Base-by-base conservation (phyloP, 768 basidiomycete species). In the Mycena chlorophos region DNA sequence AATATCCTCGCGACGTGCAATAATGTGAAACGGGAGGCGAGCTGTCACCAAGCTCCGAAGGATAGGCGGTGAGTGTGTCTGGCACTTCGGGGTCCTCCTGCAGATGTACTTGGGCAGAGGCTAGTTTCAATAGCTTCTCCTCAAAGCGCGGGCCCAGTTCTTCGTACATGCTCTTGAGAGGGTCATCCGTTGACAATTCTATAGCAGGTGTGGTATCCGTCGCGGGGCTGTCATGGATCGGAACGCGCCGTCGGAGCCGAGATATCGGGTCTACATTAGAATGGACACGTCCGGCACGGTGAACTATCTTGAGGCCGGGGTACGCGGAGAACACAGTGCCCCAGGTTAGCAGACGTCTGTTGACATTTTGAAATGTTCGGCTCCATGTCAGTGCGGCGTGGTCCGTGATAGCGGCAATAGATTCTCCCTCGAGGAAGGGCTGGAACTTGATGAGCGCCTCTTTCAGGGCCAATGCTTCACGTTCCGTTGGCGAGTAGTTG, bases 191-290 rank as follows among this genome's bases (percentile, higher is more conserved):
- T 1, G 19, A 38, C 2, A 62, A 12, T 14, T 54, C 14, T 12
- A 63, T 37, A 1, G 46, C 19, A 0, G 25, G 31, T 23, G 48
- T 40, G 0, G 39, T 22, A 38, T 62, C 56, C 5, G 25, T 47
- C 12, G 30, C 12, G 17, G 70, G 69, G 20, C 65, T 57, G 5
- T 54, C 20, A 17, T 66, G 50, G 5, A 22, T 16, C 5, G 68
- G 71, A 0, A 67, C 40, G 1, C 54, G 49, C 38, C 69, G 39
- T 26, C 64, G 54, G 2, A 76, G 54, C 19, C 72, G 52, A 1
- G 73, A 75, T 3, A 75, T 58, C 2, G 75, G 73, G 51, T 77
- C 75, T 5, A 75, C 72, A 50, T 75, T 75, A 1, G 73, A 76
- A 40, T 76, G 74, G 0, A 73, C 69, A 2, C 69, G 39, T 6